Evolutionary conservation across 148 eudicot species (phyloP).

Genomic region (Fallopia convolvulus): DNA sequence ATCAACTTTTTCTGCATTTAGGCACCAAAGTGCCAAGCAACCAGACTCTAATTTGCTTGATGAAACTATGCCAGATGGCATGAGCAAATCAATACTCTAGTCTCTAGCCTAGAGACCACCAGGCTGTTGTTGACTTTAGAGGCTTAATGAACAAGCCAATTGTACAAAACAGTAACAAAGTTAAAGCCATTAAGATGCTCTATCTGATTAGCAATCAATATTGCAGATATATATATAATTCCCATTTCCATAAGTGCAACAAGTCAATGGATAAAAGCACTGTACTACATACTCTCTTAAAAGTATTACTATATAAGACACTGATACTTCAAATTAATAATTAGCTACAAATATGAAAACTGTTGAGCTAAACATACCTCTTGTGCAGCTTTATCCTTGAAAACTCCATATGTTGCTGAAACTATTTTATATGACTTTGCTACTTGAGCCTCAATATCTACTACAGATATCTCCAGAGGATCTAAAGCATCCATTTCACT

Average conservation of each 20-base stretch:
- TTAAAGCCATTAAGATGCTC: neutral
- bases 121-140: neutral
- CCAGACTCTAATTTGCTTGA: neutral
- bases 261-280: neutral
- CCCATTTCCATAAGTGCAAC: neutral
- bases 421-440: slow-evolving; percentile 77
- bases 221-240: neutral
- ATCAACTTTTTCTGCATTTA: neutral
- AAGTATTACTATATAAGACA: neutral
- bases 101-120: neutral
- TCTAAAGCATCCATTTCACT: slow-evolving; percentile 31
- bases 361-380: slow-evolving; percentile 43
- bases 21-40: neutral
- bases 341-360: neutral
- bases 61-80: neutral
- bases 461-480: slow-evolving; percentile 29
- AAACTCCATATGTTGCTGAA: slow-evolving; percentile 67
- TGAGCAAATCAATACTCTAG: neutral
- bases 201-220: neutral
- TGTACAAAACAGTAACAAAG: neutral
- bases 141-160: neutral
- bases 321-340: neutral
- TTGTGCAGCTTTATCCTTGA: slow-evolving; percentile 83
- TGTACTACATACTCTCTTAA: neutral
- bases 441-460: slow-evolving; percentile 61